Base-by-base conservation (phyloP, 441 rosid genomes). In the Populus hybrid region DNA sequence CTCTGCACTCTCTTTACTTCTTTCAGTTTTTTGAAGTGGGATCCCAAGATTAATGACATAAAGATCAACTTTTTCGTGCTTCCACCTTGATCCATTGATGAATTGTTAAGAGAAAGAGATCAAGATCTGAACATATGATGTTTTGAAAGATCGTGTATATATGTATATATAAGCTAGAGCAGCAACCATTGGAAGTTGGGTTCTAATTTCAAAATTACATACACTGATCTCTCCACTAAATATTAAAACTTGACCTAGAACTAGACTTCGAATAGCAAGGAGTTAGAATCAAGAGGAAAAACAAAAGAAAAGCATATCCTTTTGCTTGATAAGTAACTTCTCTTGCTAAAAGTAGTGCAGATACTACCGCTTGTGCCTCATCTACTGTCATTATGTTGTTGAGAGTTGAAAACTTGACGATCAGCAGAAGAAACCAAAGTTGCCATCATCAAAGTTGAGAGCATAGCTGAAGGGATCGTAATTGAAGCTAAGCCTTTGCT, bases 401-500 rank as follows among this genome's bases (percentile, higher is more conserved):
- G 23, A 65, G 10, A 65, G 35, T 26, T 23, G 30, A 65, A 65
- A 12, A 10, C 69, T 23, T 24, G 18, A 24, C 8, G 66, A 65
- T 79, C 81, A 85, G 82, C 93, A 89, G 75, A 89, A 89, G 75
- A 89, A 89, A 30, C 90, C 90, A 69, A 84, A 88, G 86, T 88
- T 84, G 75, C 90, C 91, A 67, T 85, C 77, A 73, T 89, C 93
- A 69, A 89, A 89, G 86, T 89, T 88, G 83, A 89, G 93, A 78
- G 90, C 87, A 78, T 89, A 89, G 32, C 88, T 89, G 67, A 86
- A 80, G 14, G 91, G 84, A 69, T 89, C 91, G 64, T 85, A 89
- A 46, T 88, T 87, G 81, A 86, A 89, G 83, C 87, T 85, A 72
- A 84, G 80, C 82, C 77, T 87, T 68, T 81, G 69, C 71, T 80